Evolutionary conservation across 257 asterid genomes (phyloP), one percentile per base, ranked within the genome.

Genomic region (Primulina eburnea): DNA sequence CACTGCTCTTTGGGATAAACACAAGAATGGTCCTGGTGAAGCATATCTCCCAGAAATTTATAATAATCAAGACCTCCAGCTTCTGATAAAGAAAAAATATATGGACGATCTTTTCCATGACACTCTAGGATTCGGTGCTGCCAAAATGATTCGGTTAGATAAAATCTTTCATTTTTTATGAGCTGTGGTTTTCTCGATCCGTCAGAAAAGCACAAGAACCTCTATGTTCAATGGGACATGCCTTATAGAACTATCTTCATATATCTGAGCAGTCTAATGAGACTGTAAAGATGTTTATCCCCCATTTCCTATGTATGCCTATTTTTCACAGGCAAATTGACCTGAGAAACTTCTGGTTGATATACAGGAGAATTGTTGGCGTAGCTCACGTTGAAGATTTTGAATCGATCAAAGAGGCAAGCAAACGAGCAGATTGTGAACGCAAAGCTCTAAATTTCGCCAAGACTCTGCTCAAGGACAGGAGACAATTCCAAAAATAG

Each of bases 351-450:
- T 59, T 66, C 40, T 71, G 68, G 55, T 78, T 71, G 66, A 26
- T 76, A 63, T 64, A 65, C 82, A 93, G 99, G 97, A 82, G 99
- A 80, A 86, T 90, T 63, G 97, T 93, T 56, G 99, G 99, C 67
- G 96, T 90, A 38, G 96, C 95, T 73, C 99, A 93, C 74, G 87
- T 90, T n/a, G 96, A 90, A 76, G 99, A 93, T 82, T 82, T 93
- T 6, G 99, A 93, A 79, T 85, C 97, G 26, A 93, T 93, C 58
- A 55, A 75, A 26, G 95, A 89, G 70, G 74, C 81, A 5, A 79
- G 75, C 76, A 85, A 69, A 73, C 87, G 96, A 20, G 96, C 99
- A 47, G 86, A 86, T 8, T 93, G 99, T 73, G 99, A 90, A 75
- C 85, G 89, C 40, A 82, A 75, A 76, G 97, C 99, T 71, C 86